Evolutionary conservation across 192 early-diverging fungal species (phyloP).

Genomic region (Coemansia sp.): DNA sequence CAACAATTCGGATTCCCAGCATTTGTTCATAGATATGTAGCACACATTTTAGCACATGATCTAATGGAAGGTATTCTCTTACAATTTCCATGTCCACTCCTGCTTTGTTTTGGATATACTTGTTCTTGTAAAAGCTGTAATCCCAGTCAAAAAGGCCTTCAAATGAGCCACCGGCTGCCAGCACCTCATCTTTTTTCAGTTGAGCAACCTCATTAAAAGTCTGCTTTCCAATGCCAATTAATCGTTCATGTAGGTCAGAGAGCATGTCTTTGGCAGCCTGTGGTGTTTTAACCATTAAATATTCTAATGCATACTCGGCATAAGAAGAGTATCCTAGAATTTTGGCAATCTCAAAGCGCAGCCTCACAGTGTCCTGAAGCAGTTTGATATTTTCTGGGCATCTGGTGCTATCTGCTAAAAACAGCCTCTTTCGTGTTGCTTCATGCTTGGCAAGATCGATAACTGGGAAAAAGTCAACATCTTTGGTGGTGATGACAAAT

Average conservation of each 20-base stretch:
- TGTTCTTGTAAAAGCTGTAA: constrained; percentile 58
- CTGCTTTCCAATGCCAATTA: constrained; percentile 47
- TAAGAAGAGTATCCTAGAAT: constrained; percentile 64
- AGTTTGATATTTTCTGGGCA: constrained; percentile 54
- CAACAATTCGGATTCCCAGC: constrained; percentile 43
- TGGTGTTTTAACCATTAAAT: constrained; percentile 70
- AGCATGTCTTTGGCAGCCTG: constrained; percentile 58
- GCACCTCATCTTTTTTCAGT: constrained; percentile 53
- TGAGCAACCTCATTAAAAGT: constrained; percentile 55
- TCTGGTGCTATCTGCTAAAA: constrained; percentile 38
- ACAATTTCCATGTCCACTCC: too few relatives aligned
- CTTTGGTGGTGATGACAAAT: constrained; percentile 62
- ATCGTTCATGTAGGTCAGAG: constrained; percentile 42
- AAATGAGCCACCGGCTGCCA: constrained; percentile 25
- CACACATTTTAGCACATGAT: constrained; percentile 53
- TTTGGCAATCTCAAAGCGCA: constrained; percentile 41
- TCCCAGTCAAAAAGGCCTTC: constrained; percentile 60
- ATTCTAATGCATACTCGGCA: constrained; percentile 60
- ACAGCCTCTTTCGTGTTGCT: constrained; percentile 47
- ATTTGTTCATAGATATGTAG: constrained; percentile 62
- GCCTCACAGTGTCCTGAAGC: constrained; percentile 47
- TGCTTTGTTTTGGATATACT: constrained; percentile 56
- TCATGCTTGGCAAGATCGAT: constrained; percentile 48
- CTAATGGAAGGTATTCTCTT: constrained; percentile 64
- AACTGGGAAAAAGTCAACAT: constrained; percentile 41